phyloP scores from a whole-genome alignment of 2,329 filamentous ascomycete species.

The Clarireedia monteithiana region DNA sequence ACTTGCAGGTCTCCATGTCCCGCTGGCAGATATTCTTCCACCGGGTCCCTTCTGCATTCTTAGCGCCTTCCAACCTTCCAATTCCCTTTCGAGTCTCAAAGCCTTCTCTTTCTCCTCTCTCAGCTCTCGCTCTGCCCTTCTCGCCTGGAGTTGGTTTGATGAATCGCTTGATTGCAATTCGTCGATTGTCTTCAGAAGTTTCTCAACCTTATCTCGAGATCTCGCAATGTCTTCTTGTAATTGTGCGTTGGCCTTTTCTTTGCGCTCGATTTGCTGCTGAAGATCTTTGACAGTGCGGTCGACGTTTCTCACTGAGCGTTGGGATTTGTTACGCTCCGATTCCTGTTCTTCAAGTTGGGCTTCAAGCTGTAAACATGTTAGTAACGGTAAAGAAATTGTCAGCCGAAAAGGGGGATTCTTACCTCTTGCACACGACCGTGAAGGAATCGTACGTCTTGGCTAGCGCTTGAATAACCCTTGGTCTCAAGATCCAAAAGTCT shows the following conservation, averaged over 20 bases:
- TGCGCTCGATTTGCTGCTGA: conserved; percentile 83
- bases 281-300: conserved; percentile 92
- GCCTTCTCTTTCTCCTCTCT: conserved; percentile 81
- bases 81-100: conserved; percentile 75
- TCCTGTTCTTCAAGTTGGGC: conserved; percentile 78
- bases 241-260: conserved; percentile 78
- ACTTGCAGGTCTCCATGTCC: conserved; percentile 17
- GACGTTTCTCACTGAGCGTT: conserved; percentile 82
- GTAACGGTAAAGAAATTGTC: neutral
- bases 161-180: conserved; percentile 88
- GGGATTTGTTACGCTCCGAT: conserved; percentile 67
- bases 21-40: conserved; percentile 19
- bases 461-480: conserved; percentile 90
- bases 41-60: conserved; percentile 48
- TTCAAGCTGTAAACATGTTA: conserved; percentile 60
- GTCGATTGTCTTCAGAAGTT: conserved; percentile 83
- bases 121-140: conserved; percentile 82
- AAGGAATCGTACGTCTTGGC: conserved; percentile 90
- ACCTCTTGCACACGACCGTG: conserved; percentile 95
- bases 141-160: conserved; percentile 68
- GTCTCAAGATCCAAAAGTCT: conserved; percentile 90
- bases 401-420: conserved; percentile 31
- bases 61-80: conserved; percentile 72
- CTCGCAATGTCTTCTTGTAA: conserved; percentile 77
- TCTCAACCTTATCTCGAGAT: conserved; percentile 83